Percentiles rank a stretch among this genome's conserved stretches.
phyloP scores from a whole-genome alignment of 2,329 filamentous ascomycete genomes.

The Aspergillus pseudonomiae region DNA sequence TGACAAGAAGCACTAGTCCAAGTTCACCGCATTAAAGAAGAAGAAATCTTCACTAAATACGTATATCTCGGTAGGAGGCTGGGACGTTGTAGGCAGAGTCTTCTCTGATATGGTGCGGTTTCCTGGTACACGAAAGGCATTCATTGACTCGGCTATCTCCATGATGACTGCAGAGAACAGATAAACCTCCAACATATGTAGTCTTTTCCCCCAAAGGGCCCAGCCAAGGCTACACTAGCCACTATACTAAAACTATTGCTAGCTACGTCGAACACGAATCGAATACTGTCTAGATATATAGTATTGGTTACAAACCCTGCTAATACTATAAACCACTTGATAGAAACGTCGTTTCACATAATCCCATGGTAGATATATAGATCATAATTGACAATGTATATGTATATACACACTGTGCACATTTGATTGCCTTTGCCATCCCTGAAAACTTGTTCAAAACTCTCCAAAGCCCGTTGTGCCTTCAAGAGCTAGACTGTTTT shows the following conservation, averaged over 20 bases:
- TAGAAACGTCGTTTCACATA: not conserved
- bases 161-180: constrained; percentile 10
- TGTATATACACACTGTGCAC: not conserved
- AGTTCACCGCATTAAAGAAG: constrained; percentile 15
- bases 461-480: not conserved
- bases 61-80: constrained; percentile 23
- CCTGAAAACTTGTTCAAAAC: not conserved
- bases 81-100: constrained; percentile 14
- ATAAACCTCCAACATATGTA: not conserved
- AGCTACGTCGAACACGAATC: not conserved
- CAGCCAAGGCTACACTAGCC: not conserved
- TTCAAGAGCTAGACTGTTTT: not conserved
- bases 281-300: not conserved
- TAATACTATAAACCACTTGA: not conserved
- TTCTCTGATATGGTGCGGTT: constrained; percentile 20
- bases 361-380: not conserved
- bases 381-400: not conserved
- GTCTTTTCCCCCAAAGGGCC: not conserved
- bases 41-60: constrained; percentile 18
- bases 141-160: constrained; percentile 16
- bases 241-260: not conserved
- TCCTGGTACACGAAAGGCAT: constrained; percentile 10
- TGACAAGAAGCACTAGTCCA: constrained; percentile 3
- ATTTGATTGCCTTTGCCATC: not conserved
- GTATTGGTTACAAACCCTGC: not conserved